Percentiles rank a stretch among this genome's conserved stretches.
Conservation (phyloP, 2,329 filamentous ascomycete species). For the Diaporthe citriasiana region DNA sequence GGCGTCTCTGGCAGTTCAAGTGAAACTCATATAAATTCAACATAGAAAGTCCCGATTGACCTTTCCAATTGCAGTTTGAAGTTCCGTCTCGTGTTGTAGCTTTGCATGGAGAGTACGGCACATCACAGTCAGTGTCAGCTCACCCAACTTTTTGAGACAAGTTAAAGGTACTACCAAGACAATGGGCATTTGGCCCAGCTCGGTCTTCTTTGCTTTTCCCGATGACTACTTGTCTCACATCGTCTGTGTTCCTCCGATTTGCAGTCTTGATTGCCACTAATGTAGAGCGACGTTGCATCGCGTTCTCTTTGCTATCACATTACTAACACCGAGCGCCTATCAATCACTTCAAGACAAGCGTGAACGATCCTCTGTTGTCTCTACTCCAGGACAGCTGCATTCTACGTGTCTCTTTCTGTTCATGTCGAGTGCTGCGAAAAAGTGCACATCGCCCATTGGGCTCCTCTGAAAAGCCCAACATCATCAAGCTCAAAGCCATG, state of each 20-base stretch:
- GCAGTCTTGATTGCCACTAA: conserved; percentile 18
- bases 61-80: background rate
- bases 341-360: background rate
- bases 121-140: background rate
- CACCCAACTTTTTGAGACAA: background rate
- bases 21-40: no score
- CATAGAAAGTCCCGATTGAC: background rate
- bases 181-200: background rate
- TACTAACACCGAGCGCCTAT: background rate
- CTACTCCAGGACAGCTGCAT: background rate
- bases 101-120: background rate
- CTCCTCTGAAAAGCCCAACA: background rate
- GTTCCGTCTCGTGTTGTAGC: background rate
- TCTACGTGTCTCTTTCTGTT: background rate
- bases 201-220: background rate
- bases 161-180: background rate
- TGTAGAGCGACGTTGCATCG: conserved; percentile 28
- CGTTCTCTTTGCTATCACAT: background rate
- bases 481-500: background rate
- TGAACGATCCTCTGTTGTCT: background rate
- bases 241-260: background rate
- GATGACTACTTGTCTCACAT: background rate
- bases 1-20: background rate
- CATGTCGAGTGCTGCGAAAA: background rate
- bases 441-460: no score